Conservation (phyloP, 2,329 filamentous ascomycete species). For the Juglanconis oblonga region DNA sequence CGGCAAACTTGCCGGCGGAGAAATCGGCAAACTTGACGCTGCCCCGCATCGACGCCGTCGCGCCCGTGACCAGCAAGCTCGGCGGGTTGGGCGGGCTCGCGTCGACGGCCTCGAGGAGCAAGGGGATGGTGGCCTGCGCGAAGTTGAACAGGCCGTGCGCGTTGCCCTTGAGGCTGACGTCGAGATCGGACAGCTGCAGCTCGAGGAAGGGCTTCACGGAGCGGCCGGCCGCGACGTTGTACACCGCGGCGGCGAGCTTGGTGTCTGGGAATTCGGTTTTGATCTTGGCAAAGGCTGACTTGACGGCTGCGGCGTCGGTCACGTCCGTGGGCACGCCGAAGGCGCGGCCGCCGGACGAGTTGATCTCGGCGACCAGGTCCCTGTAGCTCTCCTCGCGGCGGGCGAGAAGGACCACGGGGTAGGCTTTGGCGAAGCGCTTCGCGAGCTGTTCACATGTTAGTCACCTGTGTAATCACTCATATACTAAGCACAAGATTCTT, state of each 20-base stretch:
- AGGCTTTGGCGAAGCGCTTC: slow-evolving; percentile 58
- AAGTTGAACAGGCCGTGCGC: slow-evolving; percentile 32
- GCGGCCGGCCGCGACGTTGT: slow-evolving; percentile 60
- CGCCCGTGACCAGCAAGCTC: neutral
- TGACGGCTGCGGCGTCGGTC: slow-evolving; percentile 47
- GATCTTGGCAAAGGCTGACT: slow-evolving; percentile 61
- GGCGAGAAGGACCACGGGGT: slow-evolving; percentile 73
- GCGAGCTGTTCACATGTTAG: slow-evolving; percentile 37
- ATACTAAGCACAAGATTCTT: too few relatives aligned
- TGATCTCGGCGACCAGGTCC: slow-evolving; percentile 67
- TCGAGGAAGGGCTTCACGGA: slow-evolving; percentile 58
- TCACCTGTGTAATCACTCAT: neutral
- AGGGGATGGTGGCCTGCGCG: neutral
- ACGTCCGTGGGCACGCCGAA: slow-evolving; percentile 69
- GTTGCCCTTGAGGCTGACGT: slow-evolving; percentile 42
- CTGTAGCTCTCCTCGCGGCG: slow-evolving; percentile 64
- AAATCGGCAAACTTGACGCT: neutral
- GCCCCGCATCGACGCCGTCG: neutral
- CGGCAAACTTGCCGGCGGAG: neutral
- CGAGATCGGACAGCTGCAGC: slow-evolving; percentile 46
- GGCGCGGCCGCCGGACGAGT: slow-evolving; percentile 62
- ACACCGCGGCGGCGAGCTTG: slow-evolving; percentile 63
- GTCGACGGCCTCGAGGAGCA: neutral
- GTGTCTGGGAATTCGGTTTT: slow-evolving; percentile 54
- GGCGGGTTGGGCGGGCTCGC: neutral